Percentiles rank a stretch among this genome's conserved stretches.
phyloP scores from a whole-genome alignment of 768 basidiomycete genomes.

The Mycena indigotica region DNA sequence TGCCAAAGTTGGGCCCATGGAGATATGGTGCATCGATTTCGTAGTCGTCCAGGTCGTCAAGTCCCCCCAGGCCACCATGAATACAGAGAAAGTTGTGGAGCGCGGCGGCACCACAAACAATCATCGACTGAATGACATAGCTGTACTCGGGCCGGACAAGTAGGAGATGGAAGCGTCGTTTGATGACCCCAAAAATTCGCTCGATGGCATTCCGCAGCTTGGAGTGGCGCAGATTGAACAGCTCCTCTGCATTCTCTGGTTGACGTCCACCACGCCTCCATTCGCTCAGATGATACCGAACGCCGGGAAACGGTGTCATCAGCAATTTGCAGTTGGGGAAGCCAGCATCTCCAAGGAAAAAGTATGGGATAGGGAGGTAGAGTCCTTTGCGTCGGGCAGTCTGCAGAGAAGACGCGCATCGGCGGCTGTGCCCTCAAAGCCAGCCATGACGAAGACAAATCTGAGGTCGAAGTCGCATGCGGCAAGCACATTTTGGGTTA shows the following conservation, averaged over 20 bases:
- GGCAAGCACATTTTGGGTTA: conserved; percentile 38
- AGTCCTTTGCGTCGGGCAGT: conserved; percentile 7
- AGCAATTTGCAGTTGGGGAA: conserved; percentile 26
- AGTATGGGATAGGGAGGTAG: conserved; percentile 12
- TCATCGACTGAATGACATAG: conserved; percentile 18
- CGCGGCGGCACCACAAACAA: conserved; percentile 19
- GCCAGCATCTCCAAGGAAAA: conserved; percentile 34
- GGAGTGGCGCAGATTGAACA: conserved; percentile 30
- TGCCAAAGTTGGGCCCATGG: not conserved
- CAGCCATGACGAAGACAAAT: conserved; percentile 34
- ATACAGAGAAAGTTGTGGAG: conserved; percentile 29
- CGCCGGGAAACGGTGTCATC: conserved; percentile 29
- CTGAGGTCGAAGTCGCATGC: conserved; percentile 30
- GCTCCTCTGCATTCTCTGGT: conserved; percentile 25
- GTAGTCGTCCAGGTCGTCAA: not conserved
- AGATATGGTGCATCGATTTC: conserved; percentile 3
- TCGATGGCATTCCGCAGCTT: conserved; percentile 4
- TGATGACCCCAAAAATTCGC: conserved; percentile 12
- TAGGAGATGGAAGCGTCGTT: conserved; percentile 9
- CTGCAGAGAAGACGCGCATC: conserved; percentile 20
- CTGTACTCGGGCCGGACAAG: conserved; percentile 14
- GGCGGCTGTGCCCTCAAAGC: conserved; percentile 26
- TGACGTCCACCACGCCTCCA: conserved; percentile 24
- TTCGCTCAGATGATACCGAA: conserved; percentile 33
- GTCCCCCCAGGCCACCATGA: conserved; percentile 7